phyloP scores from a whole-genome alignment of 2,329 filamentous ascomycete species.

The Emmonsiellopsis sp. region DNA sequence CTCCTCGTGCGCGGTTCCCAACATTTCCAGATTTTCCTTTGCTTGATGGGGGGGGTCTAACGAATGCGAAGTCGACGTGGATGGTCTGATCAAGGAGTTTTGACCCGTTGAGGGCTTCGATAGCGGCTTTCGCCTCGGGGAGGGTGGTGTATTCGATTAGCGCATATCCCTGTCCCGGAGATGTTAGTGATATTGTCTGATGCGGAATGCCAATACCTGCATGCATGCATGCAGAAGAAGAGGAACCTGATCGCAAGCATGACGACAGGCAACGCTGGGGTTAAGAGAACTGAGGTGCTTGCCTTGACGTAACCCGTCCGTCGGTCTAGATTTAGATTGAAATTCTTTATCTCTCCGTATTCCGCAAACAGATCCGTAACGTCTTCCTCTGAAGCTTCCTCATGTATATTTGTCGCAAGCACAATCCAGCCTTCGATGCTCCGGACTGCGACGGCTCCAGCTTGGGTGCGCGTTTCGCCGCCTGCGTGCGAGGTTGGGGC shows the following conservation, averaged over 20 bases:
- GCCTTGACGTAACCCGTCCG: conserved; percentile 62
- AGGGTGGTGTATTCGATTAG: conserved; percentile 58
- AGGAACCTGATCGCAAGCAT: no score
- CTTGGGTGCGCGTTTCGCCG: conserved; percentile 35
- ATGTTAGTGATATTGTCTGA: background rate
- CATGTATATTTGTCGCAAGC: conserved; percentile 60
- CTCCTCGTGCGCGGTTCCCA: conserved; percentile 35
- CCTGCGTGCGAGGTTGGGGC: conserved; percentile 22
- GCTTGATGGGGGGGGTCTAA: conserved; percentile 45
- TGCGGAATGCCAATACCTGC: background rate
- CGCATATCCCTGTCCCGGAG: conserved; percentile 49
- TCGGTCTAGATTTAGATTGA: conserved; percentile 57
- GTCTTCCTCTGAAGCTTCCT: conserved; percentile 60
- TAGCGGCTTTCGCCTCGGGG: conserved; percentile 53
- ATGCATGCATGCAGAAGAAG: background rate
- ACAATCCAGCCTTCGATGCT: conserved; percentile 63
- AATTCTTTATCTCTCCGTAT: conserved; percentile 58
- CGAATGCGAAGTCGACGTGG: conserved; percentile 57
- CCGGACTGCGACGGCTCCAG: conserved; percentile 49
- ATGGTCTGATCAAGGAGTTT: conserved; percentile 60
- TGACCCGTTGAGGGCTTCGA: conserved; percentile 51
- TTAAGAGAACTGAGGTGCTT: conserved; percentile 9
- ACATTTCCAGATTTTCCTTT: conserved; percentile 30
- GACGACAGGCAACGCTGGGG: background rate
- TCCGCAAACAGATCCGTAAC: conserved; percentile 58